phyloP scores from a whole-genome alignment of 495 filamentous ascomycete genomes.

The Talaromyces adpressus region DNA sequence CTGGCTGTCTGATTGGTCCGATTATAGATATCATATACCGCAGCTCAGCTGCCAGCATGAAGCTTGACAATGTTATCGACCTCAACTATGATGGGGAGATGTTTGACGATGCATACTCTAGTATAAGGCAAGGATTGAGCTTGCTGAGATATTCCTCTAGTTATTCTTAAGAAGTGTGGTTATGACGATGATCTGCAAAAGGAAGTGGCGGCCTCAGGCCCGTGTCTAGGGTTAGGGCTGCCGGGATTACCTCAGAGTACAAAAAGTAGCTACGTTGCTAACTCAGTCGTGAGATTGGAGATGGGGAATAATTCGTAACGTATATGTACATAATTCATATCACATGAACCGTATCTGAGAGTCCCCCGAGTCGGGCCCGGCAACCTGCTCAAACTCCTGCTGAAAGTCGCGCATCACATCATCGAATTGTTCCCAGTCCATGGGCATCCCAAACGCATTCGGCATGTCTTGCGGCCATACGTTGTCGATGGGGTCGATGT shows the following conservation, averaged over 20 bases:
- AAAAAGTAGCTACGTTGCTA: too few species aligned
- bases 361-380: conserved; percentile 15
- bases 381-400: conserved; percentile 27
- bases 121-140: background rate
- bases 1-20: background rate
- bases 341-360: conserved; percentile 3
- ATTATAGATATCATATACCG: background rate
- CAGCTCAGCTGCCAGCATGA: background rate
- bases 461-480: background rate
- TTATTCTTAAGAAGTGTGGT: background rate
- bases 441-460: conserved; percentile 9
- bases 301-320: too few species aligned
- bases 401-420: conserved; percentile 46
- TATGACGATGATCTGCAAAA: background rate
- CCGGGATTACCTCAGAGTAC: background rate
- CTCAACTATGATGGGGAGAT: background rate
- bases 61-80: background rate
- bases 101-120: background rate
- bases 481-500: background rate
- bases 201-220: background rate
- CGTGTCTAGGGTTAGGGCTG: background rate
- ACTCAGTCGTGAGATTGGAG: too few species aligned
- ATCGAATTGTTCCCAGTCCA: conserved; percentile 42
- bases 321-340: background rate
- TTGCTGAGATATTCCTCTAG: background rate